Evolutionary conservation across 2,329 filamentous ascomycete genomes (phyloP), one percentile per base, ranked within the genome.

Genomic region (Botryosphaeria dothidea): DNA sequence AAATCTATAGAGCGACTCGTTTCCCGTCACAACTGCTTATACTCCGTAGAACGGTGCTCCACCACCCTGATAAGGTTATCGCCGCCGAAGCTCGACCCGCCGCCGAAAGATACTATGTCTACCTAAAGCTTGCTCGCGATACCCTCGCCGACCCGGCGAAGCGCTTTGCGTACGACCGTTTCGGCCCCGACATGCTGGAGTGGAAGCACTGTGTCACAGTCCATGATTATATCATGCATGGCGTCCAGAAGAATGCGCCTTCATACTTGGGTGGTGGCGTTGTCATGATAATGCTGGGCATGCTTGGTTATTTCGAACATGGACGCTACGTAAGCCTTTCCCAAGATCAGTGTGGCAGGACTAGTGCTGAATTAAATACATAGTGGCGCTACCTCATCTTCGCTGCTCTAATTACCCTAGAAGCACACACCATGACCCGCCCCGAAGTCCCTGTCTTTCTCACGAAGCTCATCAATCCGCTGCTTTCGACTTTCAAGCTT

Each of bases 141-240:
- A 92, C 90, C 0, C 86, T 97, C 17, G 80, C 87, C n/a, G 88
- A 95, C 73, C 87, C 91, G 2, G 88, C 87, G 0, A 88, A 86
- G 72, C 85, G 92, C 64, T 96, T 95, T 75, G 93, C 92, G 7
- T 97, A 97, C 79, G 92, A 97, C 74, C 88, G 92, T 54, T 93
- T 97, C 75, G 93, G 93, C 0, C 89, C 92, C 0, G 86, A 87
- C 29, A 84, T 93, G 21, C 77, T 90, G 13, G 75, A 76, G 8
- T 94, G 90, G 89, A 81, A 85, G 68, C 82, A 86, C 68, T 90
- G 88, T 78, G 80, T 84, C 62, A 92, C 90, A 0, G 80, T 91
- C 64, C 85, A 85, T 66, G 93, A 97, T 74, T 96, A 86, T 74
- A 82, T 96, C 54, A 81, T 85, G 61, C 81, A 84, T 15, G 93